Evolutionary conservation across 2,329 filamentous ascomycete species (phyloP).

Genomic region (Macrophomina tecta): DNA sequence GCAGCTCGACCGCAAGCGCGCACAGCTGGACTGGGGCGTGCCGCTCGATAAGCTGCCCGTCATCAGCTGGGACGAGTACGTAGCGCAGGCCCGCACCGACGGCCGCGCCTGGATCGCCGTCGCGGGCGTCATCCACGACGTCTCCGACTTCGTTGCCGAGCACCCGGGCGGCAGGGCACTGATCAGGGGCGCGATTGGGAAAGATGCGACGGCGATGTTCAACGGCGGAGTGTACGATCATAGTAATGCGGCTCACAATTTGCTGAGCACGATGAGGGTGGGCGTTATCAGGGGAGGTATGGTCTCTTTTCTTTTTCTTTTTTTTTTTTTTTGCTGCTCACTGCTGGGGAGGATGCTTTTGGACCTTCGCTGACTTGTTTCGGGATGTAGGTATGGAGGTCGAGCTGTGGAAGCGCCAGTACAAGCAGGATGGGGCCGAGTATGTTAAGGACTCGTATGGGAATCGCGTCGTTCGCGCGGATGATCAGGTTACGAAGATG

Average conservation of each 20-base stretch:
- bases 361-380: background rate
- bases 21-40: slow-evolving; percentile 82
- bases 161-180: slow-evolving; percentile 90
- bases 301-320: no score
- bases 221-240: slow-evolving; percentile 91
- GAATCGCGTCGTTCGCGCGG: slow-evolving; percentile 13
- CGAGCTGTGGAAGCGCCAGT: slow-evolving; percentile 87
- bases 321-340: no score
- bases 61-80: slow-evolving; percentile 85
- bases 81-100: slow-evolving; percentile 72
- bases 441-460: slow-evolving; percentile 22
- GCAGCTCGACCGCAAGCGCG: slow-evolving; percentile 88
- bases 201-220: slow-evolving; percentile 89
- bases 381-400: slow-evolving; percentile 61
- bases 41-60: slow-evolving; percentile 86
- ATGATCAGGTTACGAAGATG: slow-evolving; percentile 24
- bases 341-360: slow-evolving; percentile 48
- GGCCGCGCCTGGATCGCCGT: slow-evolving; percentile 79
- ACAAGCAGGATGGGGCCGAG: slow-evolving; percentile 49
- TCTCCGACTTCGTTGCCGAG: slow-evolving; percentile 83
- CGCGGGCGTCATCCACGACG: slow-evolving; percentile 85
- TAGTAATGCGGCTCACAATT: slow-evolving; percentile 88
- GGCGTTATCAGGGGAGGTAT: slow-evolving; percentile 80
- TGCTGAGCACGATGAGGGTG: slow-evolving; percentile 85
- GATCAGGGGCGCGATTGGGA: slow-evolving; percentile 81